Percentiles rank a stretch among this genome's conserved stretches.
These are phyloP conservation scores for Trypanosomatidae sp. DNA, from an alignment of 208 protist species.

Conservation along the genomic window DNA sequence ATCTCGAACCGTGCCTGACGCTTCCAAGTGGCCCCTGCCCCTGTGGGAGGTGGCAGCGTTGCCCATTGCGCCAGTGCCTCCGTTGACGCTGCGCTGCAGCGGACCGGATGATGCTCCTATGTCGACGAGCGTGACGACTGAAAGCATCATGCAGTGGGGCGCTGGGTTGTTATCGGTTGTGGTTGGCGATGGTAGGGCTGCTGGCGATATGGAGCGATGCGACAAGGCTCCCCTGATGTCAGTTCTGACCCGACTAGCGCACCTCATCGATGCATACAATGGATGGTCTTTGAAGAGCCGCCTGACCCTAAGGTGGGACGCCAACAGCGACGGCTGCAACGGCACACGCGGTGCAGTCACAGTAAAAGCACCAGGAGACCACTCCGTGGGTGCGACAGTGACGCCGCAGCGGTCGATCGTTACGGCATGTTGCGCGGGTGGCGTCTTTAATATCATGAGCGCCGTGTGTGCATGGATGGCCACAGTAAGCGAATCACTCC, in stretches of 20 bases:
- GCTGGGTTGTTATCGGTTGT: neutral
- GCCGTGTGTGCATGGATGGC: constrained; percentile 14
- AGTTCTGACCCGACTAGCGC: constrained; percentile 6
- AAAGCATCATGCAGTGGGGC: neutral
- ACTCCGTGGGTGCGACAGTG: neutral
- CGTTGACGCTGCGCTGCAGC: constrained; percentile 6
- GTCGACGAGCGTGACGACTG: neutral
- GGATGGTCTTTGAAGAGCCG: constrained; percentile 6
- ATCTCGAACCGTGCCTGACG: neutral
- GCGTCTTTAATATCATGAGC: constrained; percentile 22
- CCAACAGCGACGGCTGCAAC: neutral
- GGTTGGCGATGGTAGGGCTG: neutral
- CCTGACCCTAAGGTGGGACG: neutral
- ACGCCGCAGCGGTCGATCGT: neutral
- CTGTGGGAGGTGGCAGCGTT: constrained; percentile 15
- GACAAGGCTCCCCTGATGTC: neutral
- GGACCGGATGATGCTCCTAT: neutral
- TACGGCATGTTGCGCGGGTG: constrained; percentile 6
- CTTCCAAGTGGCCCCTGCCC: constrained; percentile 17
- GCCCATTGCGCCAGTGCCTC: constrained; percentile 19
- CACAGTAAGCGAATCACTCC: constrained; percentile 2
- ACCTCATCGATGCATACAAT: constrained; percentile 14
- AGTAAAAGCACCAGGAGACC: neutral
- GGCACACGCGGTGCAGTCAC: neutral
- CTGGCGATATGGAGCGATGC: neutral